These are phyloP conservation scores for Glaciozyma martinii DNA, from an alignment of 768 basidiomycete genomes.

Conservation along the genomic window DNA sequence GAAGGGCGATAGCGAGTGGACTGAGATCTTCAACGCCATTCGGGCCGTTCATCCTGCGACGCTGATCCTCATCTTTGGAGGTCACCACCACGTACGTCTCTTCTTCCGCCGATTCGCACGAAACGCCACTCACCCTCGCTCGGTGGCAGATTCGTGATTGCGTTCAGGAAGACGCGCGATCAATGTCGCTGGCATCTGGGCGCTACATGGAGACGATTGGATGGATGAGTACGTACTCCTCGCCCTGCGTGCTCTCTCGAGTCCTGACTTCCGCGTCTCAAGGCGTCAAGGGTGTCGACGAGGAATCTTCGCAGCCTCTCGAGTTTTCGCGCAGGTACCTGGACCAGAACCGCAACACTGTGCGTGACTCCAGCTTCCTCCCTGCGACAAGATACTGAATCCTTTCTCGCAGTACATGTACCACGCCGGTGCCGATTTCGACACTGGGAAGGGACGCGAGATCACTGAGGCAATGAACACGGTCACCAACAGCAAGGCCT, in stretches of 20 bases:
- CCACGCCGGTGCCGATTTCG: conserved; percentile 57
- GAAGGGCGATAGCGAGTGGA: conserved; percentile 54
- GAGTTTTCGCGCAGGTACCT: conserved; percentile 64
- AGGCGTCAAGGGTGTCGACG: conserved; percentile 45
- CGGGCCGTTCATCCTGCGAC: conserved; percentile 62
- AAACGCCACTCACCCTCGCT: conserved; percentile 46
- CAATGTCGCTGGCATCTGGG: conserved; percentile 72
- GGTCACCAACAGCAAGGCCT: conserved; percentile 46
- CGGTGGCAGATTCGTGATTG: conserved; percentile 70
- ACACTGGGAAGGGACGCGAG: conserved; percentile 49
- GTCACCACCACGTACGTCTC: conserved; percentile 39
- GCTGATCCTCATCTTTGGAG: conserved; percentile 76
- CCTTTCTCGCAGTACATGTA: conserved; percentile 44
- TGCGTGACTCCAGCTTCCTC: conserved; percentile 37
- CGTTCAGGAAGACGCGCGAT: conserved; percentile 59
- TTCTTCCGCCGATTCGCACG: background rate
- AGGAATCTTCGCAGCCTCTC: conserved; percentile 41
- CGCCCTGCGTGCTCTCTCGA: background rate
- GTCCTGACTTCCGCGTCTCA: background rate
- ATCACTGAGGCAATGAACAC: conserved; percentile 53
- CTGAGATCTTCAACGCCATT: conserved; percentile 61
- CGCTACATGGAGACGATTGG: conserved; percentile 90
- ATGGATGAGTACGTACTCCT: conserved; percentile 54
- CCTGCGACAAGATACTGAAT: conserved; percentile 40
- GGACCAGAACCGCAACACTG: conserved; percentile 67